Percentiles rank a stretch among this genome's conserved stretches.
Conservation (phyloP, 768 basidiomycete species). For the Cyclocybe aegerita region DNA sequence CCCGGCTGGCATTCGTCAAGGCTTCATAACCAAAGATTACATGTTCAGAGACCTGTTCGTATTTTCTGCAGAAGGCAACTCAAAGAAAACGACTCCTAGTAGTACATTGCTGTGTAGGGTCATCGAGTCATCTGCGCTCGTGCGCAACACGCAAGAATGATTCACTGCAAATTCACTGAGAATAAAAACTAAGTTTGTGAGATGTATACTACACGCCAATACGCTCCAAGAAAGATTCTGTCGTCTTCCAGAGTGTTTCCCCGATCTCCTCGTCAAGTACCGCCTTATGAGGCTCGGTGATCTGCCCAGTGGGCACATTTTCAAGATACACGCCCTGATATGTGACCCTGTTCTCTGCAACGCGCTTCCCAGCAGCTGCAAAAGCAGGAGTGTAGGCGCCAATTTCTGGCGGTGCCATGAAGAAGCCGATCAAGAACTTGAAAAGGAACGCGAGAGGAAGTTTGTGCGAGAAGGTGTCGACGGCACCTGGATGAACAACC, state of each 20-base stretch:
- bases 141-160: no score
- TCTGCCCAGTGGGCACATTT: slow-evolving; percentile 18
- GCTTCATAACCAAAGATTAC: no score
- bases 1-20: no score
- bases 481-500: slow-evolving; percentile 24
- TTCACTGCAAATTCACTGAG: no score
- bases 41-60: no score
- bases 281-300: slow-evolving; percentile 7
- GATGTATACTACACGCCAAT: slow-evolving; percentile 4
- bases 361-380: slow-evolving; percentile 25
- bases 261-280: slow-evolving; percentile 12
- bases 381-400: slow-evolving; percentile 28
- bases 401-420: slow-evolving; percentile 16
- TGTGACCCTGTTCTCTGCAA: slow-evolving; percentile 15
- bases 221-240: slow-evolving; percentile 6
- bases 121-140: no score
- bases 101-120: no score
- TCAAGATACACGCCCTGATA: slow-evolving; percentile 26
- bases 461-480: slow-evolving; percentile 28
- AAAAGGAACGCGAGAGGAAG: slow-evolving; percentile 17
- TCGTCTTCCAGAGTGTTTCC: slow-evolving; percentile 7
- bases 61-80: no score
- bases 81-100: no score
- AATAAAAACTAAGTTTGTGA: no score
- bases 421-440: slow-evolving; percentile 15